phyloP scores from a whole-genome alignment of 1,284 basidiomycete genomes.

The Ceratobasidium sp. region DNA sequence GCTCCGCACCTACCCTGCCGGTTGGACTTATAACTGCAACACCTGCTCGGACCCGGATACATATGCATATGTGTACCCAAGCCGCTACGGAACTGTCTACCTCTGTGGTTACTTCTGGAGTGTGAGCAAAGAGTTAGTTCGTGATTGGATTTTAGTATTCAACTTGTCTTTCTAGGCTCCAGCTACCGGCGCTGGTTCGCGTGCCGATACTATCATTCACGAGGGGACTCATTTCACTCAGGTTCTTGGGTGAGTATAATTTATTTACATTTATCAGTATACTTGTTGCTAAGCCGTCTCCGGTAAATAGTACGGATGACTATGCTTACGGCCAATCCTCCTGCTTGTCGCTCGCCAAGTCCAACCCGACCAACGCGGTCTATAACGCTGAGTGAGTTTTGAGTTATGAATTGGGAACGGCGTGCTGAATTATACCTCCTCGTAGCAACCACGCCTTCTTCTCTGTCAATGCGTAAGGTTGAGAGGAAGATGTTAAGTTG shows the following conservation, averaged over 20 bases:
- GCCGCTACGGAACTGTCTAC: slow-evolving; percentile 40
- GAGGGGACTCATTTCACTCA: slow-evolving; percentile 43
- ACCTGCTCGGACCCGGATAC: slow-evolving; percentile 33
- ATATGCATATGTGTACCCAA: slow-evolving; percentile 43
- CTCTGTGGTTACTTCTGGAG: slow-evolving; percentile 39
- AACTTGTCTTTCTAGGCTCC: slow-evolving; percentile 27
- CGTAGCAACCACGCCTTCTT: slow-evolving; percentile 36
- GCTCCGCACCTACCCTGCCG: slow-evolving; percentile 35
- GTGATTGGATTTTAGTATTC: background rate
- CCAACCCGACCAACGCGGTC: slow-evolving; percentile 37
- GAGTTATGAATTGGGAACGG: background rate
- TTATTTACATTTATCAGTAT: background rate
- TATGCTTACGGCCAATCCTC: slow-evolving; percentile 38
- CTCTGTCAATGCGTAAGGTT: too few species aligned
- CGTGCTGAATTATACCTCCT: too few species aligned
- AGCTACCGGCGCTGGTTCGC: slow-evolving; percentile 39
- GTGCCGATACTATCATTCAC: slow-evolving; percentile 42
- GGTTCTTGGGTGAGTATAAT: slow-evolving; percentile 31
- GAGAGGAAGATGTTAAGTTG: too few species aligned
- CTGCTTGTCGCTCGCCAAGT: slow-evolving; percentile 40
- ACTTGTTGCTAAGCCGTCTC: background rate
- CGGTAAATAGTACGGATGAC: slow-evolving; percentile 31
- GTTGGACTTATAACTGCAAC: slow-evolving; percentile 40
- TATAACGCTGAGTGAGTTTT: slow-evolving; percentile 42
- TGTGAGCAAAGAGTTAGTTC: background rate